Conservation (phyloP, 2,329 filamentous ascomycete genomes). For the Pseudogymnoascus sp. region DNA sequence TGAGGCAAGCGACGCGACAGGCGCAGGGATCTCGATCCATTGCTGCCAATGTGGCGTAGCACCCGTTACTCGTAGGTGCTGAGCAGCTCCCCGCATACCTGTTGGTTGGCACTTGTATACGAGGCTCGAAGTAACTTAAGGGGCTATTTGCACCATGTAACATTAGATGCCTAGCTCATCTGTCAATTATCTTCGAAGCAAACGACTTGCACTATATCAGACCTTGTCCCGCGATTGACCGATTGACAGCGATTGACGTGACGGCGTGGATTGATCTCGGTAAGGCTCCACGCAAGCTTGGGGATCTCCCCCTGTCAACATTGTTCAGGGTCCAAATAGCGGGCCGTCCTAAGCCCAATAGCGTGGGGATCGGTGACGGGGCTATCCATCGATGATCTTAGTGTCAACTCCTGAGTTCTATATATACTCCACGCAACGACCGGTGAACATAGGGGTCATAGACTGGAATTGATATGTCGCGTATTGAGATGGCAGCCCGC, state of each 20-base stretch:
- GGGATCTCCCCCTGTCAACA: background rate
- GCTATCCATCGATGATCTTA: background rate
- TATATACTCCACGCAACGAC: background rate
- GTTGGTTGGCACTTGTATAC: background rate
- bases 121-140: background rate
- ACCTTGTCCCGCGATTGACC: background rate
- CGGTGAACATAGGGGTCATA: background rate
- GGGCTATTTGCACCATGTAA: background rate
- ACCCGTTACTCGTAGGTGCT: background rate
- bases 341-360: background rate
- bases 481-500: background rate
- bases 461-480: background rate
- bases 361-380: background rate
- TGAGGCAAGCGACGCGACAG: background rate
- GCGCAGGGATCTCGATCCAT: background rate
- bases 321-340: background rate
- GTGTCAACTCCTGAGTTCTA: background rate
- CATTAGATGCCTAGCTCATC: no score
- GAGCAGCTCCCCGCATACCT: background rate
- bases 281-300: background rate
- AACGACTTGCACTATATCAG: background rate
- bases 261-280: no score
- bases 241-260: no score
- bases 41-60: background rate
- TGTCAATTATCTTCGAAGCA: background rate